Conservation (phyloP, 2,329 filamentous ascomycete species). For the Stemphylium vesicarium region DNA sequence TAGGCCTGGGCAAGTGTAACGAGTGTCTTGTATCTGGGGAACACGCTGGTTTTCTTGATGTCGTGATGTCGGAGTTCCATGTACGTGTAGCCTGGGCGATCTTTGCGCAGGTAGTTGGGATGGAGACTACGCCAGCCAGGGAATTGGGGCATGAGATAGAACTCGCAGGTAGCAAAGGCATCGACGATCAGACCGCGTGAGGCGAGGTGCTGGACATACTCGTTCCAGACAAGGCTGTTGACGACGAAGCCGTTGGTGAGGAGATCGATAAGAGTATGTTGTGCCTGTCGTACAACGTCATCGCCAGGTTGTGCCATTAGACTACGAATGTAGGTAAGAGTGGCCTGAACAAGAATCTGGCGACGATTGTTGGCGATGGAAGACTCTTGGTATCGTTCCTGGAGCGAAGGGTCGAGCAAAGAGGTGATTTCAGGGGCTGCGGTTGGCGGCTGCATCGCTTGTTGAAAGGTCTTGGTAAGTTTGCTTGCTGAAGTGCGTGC, state of each 20-base stretch:
- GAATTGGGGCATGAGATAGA: constrained; percentile 78
- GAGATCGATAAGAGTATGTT: constrained; percentile 59
- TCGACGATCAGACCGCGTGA: constrained; percentile 64
- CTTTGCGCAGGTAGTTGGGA: constrained; percentile 32
- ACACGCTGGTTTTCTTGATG: constrained; percentile 30
- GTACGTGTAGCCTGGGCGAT: constrained; percentile 30
- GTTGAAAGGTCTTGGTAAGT: constrained; percentile 41
- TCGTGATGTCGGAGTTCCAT: constrained; percentile 40
- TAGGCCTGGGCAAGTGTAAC: constrained; percentile 51
- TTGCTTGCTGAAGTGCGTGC: constrained; percentile 62
- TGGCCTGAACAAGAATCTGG: constrained; percentile 56
- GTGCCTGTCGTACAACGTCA: constrained; percentile 35
- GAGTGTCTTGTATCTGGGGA: constrained; percentile 54
- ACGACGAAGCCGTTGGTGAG: constrained; percentile 72
- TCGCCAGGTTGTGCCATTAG: constrained; percentile 56
- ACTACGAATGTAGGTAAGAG: constrained; percentile 61
- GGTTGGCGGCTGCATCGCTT: constrained; percentile 44
- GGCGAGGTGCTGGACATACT: constrained; percentile 72
- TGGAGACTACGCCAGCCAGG: constrained; percentile 67
- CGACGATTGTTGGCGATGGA: constrained; percentile 48
- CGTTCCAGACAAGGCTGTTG: constrained; percentile 81
- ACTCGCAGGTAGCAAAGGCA: constrained; percentile 78
- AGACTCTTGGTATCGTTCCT: constrained; percentile 25
- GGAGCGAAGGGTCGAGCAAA: constrained; percentile 30
- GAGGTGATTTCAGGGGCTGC: constrained; percentile 19